These are phyloP conservation scores for Colletotrichum lupini DNA, from an alignment of 2,329 filamentous ascomycete genomes.

Conservation along the genomic window DNA sequence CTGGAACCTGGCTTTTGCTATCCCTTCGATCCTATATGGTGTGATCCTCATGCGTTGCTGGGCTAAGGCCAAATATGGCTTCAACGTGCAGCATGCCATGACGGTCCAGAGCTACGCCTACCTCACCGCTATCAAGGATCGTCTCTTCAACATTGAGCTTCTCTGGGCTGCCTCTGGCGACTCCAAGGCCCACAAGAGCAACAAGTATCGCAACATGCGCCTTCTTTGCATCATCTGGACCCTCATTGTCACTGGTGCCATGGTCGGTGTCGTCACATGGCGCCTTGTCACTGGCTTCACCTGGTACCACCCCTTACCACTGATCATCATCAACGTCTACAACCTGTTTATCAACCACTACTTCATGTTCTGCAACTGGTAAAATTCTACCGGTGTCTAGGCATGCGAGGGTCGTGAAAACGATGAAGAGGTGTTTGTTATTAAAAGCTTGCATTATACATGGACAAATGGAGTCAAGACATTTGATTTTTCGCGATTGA, in stretches of 20 bases:
- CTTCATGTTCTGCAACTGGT: constrained; percentile 49
- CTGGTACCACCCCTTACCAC: constrained; percentile 53
- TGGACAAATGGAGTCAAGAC: constrained; percentile 20
- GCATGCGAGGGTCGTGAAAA: not conserved
- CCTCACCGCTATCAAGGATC: constrained; percentile 54
- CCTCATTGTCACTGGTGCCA: constrained; percentile 44
- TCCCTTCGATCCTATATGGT: constrained; percentile 52
- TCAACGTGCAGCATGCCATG: constrained; percentile 55
- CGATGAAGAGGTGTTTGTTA: constrained; percentile 5
- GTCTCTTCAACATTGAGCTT: constrained; percentile 50
- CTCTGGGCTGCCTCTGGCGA: constrained; percentile 53
- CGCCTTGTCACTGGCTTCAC: constrained; percentile 46
- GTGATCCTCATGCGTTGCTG: constrained; percentile 51
- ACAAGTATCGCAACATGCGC: constrained; percentile 56
- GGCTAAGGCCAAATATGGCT: constrained; percentile 52
- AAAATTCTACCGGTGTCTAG: not conserved
- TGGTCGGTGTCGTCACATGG: constrained; percentile 49
- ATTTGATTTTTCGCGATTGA: constrained; percentile 5
- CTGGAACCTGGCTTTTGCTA: constrained; percentile 56
- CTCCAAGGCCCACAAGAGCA: constrained; percentile 52
- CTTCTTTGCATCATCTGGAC: constrained; percentile 52
- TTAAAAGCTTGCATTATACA: constrained; percentile 19
- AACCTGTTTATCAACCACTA: constrained; percentile 53
- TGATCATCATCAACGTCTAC: constrained; percentile 50
- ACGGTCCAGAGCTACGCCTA: constrained; percentile 55